Evolutionary conservation across 1,284 basidiomycete species (phyloP).

Genomic region (Afroboletus lepidellus): DNA sequence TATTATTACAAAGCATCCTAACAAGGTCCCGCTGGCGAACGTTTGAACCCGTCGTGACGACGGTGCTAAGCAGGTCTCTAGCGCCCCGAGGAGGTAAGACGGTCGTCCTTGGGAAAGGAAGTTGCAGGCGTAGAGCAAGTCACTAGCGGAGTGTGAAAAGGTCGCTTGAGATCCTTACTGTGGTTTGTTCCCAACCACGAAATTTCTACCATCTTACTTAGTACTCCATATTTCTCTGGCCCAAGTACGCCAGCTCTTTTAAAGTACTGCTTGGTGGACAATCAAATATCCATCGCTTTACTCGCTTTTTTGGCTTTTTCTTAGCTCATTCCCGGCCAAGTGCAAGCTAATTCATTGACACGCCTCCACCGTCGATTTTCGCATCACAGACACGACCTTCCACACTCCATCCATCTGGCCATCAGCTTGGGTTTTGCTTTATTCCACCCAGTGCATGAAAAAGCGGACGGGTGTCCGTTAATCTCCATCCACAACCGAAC

Average conservation of each 20-base stretch:
- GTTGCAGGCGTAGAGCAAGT: neutral
- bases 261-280: slow-evolving; percentile 36
- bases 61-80: neutral
- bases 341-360: slow-evolving; percentile 35
- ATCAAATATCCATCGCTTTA: slow-evolving; percentile 35
- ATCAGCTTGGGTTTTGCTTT: slow-evolving; percentile 21
- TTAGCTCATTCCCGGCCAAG: slow-evolving; percentile 29
- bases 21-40: neutral
- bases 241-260: slow-evolving; percentile 33
- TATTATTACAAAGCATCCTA: slow-evolving; percentile 21
- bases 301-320: slow-evolving; percentile 21
- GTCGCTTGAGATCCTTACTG: slow-evolving; percentile 27
- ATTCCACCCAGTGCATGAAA: slow-evolving; percentile 33
- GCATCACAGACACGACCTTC: slow-evolving; percentile 33
- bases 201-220: slow-evolving; percentile 46
- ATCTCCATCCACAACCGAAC: slow-evolving; percentile 47
- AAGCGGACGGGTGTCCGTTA: slow-evolving; percentile 36
- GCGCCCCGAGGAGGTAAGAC: slow-evolving; percentile 6
- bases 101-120: slow-evolving; percentile 20
- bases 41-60: neutral
- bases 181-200: slow-evolving; percentile 42
- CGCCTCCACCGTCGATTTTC: slow-evolving; percentile 26
- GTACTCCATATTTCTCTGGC: slow-evolving; percentile 42
- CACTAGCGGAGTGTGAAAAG: slow-evolving; percentile 44
- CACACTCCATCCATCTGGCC: slow-evolving; percentile 20